These are phyloP conservation scores for Iris macrosiphon DNA, from an alignment of 106 monocot species.

Conservation along the genomic window DNA sequence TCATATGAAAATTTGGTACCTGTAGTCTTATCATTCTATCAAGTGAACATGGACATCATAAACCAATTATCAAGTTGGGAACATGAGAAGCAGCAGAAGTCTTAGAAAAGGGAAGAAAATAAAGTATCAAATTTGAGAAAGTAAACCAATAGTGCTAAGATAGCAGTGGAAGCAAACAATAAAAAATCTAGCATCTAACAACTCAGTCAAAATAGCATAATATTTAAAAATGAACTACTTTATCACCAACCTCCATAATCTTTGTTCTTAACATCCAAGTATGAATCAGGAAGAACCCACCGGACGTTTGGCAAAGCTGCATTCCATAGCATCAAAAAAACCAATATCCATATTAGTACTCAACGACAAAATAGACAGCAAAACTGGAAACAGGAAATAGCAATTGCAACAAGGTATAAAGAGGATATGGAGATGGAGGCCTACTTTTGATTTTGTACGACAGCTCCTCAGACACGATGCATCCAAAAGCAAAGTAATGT, in stretches of 20 bases:
- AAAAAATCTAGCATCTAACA: not conserved
- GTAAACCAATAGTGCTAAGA: too few species aligned
- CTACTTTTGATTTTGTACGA: conserved; percentile 88
- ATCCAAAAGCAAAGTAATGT: conserved; percentile 96
- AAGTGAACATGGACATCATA: too few species aligned
- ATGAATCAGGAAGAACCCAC: conserved; percentile 99
- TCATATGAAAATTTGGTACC: too few species aligned
- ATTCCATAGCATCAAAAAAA: conserved; percentile 1
- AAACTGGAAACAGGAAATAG: not conserved
- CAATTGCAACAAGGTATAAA: too few species aligned
- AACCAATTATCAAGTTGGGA: too few species aligned
- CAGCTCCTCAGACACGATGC: conserved; percentile 80
- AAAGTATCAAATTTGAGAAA: too few species aligned
- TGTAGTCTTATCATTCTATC: too few species aligned
- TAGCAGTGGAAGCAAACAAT: too few species aligned
- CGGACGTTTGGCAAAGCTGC: conserved; percentile 76
- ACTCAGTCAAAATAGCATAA: not conserved
- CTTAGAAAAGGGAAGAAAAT: too few species aligned
- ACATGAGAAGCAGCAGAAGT: too few species aligned
- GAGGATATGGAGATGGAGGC: too few species aligned
- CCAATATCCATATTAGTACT: not conserved
- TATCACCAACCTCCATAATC: conserved; percentile 85
- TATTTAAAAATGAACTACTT: not conserved
- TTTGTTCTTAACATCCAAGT: conserved; percentile 95
- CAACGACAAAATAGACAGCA: not conserved